A percentile compares a stretch with the other conserved stretches of the same genome.
phyloP scores from a whole-genome alignment of 305 asterid species.

The Petunia hybrid region DNA sequence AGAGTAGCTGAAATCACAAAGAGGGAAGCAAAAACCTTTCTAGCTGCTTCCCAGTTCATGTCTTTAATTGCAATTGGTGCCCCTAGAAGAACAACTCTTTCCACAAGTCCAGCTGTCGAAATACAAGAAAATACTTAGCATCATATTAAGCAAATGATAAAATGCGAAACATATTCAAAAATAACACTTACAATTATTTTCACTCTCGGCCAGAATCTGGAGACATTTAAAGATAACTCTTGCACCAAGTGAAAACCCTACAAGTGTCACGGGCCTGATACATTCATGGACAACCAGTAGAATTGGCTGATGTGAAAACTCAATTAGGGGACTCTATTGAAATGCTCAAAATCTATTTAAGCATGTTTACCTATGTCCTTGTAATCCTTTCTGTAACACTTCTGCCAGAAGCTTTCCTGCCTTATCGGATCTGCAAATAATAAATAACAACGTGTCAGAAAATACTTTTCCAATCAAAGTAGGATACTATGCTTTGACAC shows the following conservation, averaged over 20 bases:
- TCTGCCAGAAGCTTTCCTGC: constrained; percentile 94
- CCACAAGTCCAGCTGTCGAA: constrained; percentile 80
- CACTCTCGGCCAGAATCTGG: constrained; percentile 75
- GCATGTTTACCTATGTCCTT: constrained; percentile 73
- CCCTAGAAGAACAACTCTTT: constrained; percentile 95
- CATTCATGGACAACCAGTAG: constrained; percentile 36
- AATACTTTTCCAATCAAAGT: constrained; percentile 17
- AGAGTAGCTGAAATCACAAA: neutral
- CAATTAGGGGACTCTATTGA: constrained; percentile 30
- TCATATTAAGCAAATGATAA: constrained; percentile 27
- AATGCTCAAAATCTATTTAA: constrained; percentile 23
- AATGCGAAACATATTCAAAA: constrained; percentile 6
- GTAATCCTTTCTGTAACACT: constrained; percentile 83
- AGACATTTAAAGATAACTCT: constrained; percentile 95
- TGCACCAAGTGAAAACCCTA: constrained; percentile 98
- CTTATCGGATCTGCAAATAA: constrained; percentile 77
- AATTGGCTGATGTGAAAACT: constrained; percentile 24
- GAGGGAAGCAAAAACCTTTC: constrained; percentile 62
- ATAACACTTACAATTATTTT: constrained; percentile 58
- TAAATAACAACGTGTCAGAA: constrained; percentile 33
- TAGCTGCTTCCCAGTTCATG: constrained; percentile 90
- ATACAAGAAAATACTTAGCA: constrained; percentile 34
- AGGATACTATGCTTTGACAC: constrained; percentile 22
- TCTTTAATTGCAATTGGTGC: constrained; percentile 91
- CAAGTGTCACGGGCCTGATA: constrained; percentile 95